A percentile compares a stretch with the other conserved stretches of the same genome.
phyloP scores from a whole-genome alignment of 495 filamentous ascomycete genomes.

The Aspergillus baeticus region DNA sequence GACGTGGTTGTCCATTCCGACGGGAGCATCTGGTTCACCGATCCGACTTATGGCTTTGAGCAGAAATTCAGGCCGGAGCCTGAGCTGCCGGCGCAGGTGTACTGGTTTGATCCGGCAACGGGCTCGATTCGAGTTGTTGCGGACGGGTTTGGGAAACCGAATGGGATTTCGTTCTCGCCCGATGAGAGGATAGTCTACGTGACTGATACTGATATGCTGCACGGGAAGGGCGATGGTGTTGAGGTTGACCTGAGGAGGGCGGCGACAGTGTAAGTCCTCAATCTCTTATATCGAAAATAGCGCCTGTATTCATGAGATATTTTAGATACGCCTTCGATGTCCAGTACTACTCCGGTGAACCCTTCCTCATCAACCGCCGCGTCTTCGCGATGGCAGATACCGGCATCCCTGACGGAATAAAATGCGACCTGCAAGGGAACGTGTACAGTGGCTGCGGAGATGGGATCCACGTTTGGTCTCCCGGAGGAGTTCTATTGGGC shows the following conservation, averaged over 20 bases:
- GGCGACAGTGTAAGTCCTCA: constrained; percentile 30
- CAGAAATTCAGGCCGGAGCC: constrained; percentile 55
- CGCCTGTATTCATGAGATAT: too few species aligned
- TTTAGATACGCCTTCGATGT: constrained; percentile 33
- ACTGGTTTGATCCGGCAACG: constrained; percentile 48
- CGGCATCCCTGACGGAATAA: constrained; percentile 60
- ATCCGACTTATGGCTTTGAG: constrained; percentile 58
- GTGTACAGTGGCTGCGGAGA: constrained; percentile 61
- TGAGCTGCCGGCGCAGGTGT: constrained; percentile 55
- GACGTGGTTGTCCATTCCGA: constrained; percentile 54
- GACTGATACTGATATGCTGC: constrained; percentile 51
- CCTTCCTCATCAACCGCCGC: constrained; percentile 48
- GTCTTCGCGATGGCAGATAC: constrained; percentile 58
- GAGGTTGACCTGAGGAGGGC: constrained; percentile 6
- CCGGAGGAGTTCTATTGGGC: constrained; percentile 55
- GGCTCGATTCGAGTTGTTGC: constrained; percentile 51
- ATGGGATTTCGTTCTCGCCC: constrained; percentile 60
- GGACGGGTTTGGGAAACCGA: constrained; percentile 54
- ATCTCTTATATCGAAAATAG: too few species aligned
- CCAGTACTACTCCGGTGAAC: constrained; percentile 19
- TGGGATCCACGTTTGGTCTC: constrained; percentile 61
- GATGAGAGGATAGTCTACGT: constrained; percentile 52
- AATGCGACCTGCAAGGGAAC: constrained; percentile 58
- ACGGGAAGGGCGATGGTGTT: constrained; percentile 38
- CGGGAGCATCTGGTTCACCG: constrained; percentile 62